Base-by-base conservation (phyloP, 352 stramenopile species). In the Pythium monospermum region DNA sequence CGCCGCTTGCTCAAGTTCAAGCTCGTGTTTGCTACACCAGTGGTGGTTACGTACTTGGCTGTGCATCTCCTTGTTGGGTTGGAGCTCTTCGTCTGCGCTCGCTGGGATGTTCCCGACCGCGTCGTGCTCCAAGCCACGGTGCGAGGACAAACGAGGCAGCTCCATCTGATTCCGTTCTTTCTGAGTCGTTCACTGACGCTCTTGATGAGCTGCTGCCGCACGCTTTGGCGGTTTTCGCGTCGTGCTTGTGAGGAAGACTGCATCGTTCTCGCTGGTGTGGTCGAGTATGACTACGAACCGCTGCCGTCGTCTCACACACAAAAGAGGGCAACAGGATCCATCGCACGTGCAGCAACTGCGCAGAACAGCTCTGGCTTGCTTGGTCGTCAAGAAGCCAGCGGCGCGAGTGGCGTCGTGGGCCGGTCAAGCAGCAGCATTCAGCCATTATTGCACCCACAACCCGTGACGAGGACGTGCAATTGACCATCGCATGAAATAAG, bases 231-330 rank as follows among this genome's bases (percentile, higher is more conserved):
- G 7, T 42, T 50, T 10, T 57, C 48, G 58, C 54, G 49, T 47
- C 58, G 40, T 19, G 45, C 16, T 27, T 60, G 55, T 23, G 61
- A 70, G 49, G 61, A 56, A 27, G 52, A 66, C 22, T 49, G 61
- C 7, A 19, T 66, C 21, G 19, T 70, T 28, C 44, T 70, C 6
- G 47, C 30, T 18, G 61, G 57, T 2, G 26, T 30, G 8, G 61
- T 70, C n/a, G 61, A 66, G 57, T 70, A 53, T 35, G 59, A 57
- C 21, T 69, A 61, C 38, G 32, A 66, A 1, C 30, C 30, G 30
- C n/a, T n/a, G n/a, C n/a, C n/a, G n/a, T n/a, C n/a, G n/a, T n/a
- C n/a, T n/a, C n/a, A n/a, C n/a, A n/a, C n/a, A n/a, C n/a, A n/a
- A n/a, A n/a, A n/a, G n/a, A n/a, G n/a, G n/a, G n/a, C n/a, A n/a